Base-by-base conservation (phyloP, 768 basidiomycete species). In the Lactifluus subvellereus region DNA sequence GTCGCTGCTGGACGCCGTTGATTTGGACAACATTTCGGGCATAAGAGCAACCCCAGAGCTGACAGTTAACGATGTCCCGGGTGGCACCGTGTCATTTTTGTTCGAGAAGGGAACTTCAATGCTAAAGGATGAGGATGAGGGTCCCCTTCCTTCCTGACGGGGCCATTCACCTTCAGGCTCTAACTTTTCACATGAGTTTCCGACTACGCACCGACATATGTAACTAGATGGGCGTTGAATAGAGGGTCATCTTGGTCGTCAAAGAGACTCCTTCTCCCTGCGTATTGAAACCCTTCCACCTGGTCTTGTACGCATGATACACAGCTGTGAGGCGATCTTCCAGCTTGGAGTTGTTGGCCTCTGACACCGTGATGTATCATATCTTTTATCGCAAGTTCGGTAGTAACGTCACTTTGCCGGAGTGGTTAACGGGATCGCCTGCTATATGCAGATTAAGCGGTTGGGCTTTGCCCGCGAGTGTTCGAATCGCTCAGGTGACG, bases 41-140 rank as follows among this genome's bases (percentile, higher is more conserved):
- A 61, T 66, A 54, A 74, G 73, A 40, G 67, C 60, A 9, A 63
- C 67, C 54, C 67, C 75, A 8, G 72, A 74, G 5, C 71, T 74
- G 5, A 76, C 81, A 30, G 75, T 86, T 13, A 77, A 81, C 6
- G 72, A 75, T 52, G 71, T 82, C 20, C 77, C 82, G 7, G 87
- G 86, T 3, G 91, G 91, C 0, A 84, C 86, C 1, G 73, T 92
- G 18, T 87, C 88, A 8, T 91, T 88, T 70, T 68, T 93, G 13
- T 93, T 94, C 67, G 87, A 90, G 43, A 85, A 82, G 74, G 94
- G 94, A 71, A 94, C 94, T 70, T 87, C 91, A 6, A 83, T 85
- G 69, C 78, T 94, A 2, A 92, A 94, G 61, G 94, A 93, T 67
- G 61, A 87, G 80, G 35, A 27, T 30, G 42, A 30, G 10, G 35